Percentiles rank a stretch among this genome's conserved stretches.
phyloP scores from a whole-genome alignment of 106 monocot species.

The Iris macrosiphon region DNA sequence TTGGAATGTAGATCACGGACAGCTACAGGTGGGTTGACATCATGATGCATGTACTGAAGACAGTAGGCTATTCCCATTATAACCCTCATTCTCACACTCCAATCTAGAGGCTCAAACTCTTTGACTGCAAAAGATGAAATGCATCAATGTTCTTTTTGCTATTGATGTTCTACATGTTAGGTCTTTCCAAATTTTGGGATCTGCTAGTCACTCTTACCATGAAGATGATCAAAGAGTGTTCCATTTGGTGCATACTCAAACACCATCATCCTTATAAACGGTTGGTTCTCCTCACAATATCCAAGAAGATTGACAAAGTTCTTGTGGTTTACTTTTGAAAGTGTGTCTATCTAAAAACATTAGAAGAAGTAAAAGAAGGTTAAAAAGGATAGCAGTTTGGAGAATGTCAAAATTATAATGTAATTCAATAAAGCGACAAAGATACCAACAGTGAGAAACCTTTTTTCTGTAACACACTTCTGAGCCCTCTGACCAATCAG shows the following conservation, averaged over 20 bases:
- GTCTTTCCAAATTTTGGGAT: background rate
- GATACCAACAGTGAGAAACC: conserved; percentile 34
- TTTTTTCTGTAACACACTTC: conserved; percentile 77
- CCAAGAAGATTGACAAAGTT: conserved; percentile 96
- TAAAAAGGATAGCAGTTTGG: conserved; percentile 7
- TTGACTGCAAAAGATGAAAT: conserved; percentile 53
- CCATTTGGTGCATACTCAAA: conserved; percentile 91
- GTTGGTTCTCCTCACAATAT: conserved; percentile 83
- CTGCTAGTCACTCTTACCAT: conserved; percentile 44
- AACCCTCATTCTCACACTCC: conserved; percentile 85
- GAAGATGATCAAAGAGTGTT: conserved; percentile 83
- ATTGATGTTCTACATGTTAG: background rate
- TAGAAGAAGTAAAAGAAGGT: background rate
- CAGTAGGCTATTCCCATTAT: conserved; percentile 89
- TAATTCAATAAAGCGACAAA: conserved; percentile 11
- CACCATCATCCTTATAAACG: conserved; percentile 96
- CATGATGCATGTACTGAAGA: conserved; percentile 90
- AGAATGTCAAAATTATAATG: background rate
- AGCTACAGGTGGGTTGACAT: conserved; percentile 60
- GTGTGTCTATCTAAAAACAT: conserved; percentile 63
- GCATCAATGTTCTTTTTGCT: background rate
- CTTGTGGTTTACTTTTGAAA: conserved; percentile 89
- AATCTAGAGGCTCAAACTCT: conserved; percentile 82
- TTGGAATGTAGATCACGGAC: conserved; percentile 57
- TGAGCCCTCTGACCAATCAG: conserved; percentile 66